A percentile compares a stretch with the other conserved stretches of the same genome.
Conservation (phyloP, 116 monocot genomes). For the Zostera marina region DNA sequence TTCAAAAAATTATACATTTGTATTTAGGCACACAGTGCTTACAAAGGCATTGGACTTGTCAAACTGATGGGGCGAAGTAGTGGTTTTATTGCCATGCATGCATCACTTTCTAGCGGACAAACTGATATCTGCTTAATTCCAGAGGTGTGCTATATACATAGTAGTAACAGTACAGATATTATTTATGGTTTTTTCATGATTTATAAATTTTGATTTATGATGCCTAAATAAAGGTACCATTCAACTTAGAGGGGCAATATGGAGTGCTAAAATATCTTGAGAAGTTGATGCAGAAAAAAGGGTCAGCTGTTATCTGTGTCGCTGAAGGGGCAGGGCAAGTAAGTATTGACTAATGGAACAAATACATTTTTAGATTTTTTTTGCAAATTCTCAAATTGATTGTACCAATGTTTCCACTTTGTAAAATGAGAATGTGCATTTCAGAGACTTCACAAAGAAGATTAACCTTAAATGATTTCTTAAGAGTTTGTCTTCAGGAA, state of each 20-base stretch:
- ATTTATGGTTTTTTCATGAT: no score
- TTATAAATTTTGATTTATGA: background rate
- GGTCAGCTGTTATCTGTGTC: conserved; percentile 70
- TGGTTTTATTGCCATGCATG: conserved; percentile 90
- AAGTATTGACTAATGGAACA: background rate
- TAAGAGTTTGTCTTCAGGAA: no score
- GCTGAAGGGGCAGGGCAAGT: conserved; percentile 96
- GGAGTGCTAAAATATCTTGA: conserved; percentile 66
- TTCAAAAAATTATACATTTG: background rate
- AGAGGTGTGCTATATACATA: conserved; percentile 29
- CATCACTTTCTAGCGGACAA: conserved; percentile 83
- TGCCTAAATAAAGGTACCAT: conserved; percentile 48
- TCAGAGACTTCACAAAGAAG: no score
- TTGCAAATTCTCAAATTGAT: no score
- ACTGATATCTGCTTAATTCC: conserved; percentile 81
- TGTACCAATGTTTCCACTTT: no score
- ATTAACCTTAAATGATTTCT: no score
- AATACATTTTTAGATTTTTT: no score
- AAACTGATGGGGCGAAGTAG: conserved; percentile 96
- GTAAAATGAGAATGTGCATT: no score
- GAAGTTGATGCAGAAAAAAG: conserved; percentile 57
- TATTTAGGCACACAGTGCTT: conserved; percentile 65
- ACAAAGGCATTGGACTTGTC: conserved; percentile 78
- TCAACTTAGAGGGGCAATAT: conserved; percentile 61
- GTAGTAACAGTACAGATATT: no score